Evolutionary conservation across 306 rosid genomes (phyloP), one percentile per base, ranked within the genome.

Genomic region (Hippophae gyantsensis): DNA sequence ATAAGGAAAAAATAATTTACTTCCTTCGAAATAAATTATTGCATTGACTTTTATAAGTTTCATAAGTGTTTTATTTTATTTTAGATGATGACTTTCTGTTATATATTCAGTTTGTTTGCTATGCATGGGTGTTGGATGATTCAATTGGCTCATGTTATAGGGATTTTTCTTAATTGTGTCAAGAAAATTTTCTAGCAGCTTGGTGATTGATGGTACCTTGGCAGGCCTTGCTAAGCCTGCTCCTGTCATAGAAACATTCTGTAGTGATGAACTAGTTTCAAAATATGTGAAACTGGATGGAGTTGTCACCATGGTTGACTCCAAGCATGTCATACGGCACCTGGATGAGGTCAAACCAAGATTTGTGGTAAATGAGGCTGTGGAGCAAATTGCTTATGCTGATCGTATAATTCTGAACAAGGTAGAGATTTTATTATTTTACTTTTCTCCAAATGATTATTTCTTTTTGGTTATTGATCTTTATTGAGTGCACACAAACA

Each of bases 311-410:
- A 70, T 90, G 82, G 94, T 90, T 68, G 97, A 90, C 61, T 81
- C 82, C 76, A 90, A 84, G 86, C 88, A 90, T 62, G 89, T 86
- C 48, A 73, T 87, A 88, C 75, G 66, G 69, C 97, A 82, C 63
- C 69, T 90, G 68, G 78, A 84, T 64, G 95, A 90, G 75, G 82
- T 86, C 53, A 90, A 90, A 76, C 95, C 97, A 41, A 84, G 94
- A 68, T 86, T 90, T 84, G 97, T 90, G 57, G 97, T 90, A 61
- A 90, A 86, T 64, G 97, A 86, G 79, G 94, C 95, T 2, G 84
- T 86, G 38, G 97, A 90, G 64, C 97, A 90, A 77, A 85, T 90
- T 63, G 97, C 95, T 49, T 90, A 82, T 74, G 95, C 95, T 65
- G 97, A 86, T 62, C 86, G 90, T 54, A 82, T 90, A 66, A 84